These are phyloP conservation scores for Cladosporium sp. DNA, from an alignment of 2,329 filamentous ascomycete species.

Conservation along the genomic window DNA sequence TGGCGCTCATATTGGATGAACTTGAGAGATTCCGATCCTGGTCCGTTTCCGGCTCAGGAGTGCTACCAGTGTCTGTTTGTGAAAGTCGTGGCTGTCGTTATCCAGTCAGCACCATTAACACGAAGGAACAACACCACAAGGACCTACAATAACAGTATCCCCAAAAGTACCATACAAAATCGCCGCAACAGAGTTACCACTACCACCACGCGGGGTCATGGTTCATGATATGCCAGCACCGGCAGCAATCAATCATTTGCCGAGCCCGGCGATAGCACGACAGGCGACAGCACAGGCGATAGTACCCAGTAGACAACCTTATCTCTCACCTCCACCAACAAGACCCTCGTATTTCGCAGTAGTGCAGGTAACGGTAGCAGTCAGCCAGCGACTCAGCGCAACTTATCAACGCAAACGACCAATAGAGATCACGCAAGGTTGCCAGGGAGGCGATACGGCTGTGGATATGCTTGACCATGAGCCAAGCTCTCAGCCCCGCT, in stretches of 20 bases:
- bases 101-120: neutral
- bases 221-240: neutral
- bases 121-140: neutral
- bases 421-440: neutral
- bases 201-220: neutral
- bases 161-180: neutral
- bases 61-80: neutral
- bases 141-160: neutral
- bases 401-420: neutral
- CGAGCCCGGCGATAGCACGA: neutral
- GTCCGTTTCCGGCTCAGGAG: neutral
- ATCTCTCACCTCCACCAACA: neutral
- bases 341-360: neutral
- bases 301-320: neutral
- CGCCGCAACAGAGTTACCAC: neutral
- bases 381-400: neutral
- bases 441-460: neutral
- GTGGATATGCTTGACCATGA: neutral
- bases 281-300: neutral
- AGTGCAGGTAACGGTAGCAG: neutral
- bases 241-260: neutral
- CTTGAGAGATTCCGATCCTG: neutral
- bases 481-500: slow-evolving; percentile 10
- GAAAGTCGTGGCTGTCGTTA: neutral
- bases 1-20: neutral